Conservation (phyloP, 2,329 filamentous ascomycete species). For the Aspergillus pseudoterreus region DNA sequence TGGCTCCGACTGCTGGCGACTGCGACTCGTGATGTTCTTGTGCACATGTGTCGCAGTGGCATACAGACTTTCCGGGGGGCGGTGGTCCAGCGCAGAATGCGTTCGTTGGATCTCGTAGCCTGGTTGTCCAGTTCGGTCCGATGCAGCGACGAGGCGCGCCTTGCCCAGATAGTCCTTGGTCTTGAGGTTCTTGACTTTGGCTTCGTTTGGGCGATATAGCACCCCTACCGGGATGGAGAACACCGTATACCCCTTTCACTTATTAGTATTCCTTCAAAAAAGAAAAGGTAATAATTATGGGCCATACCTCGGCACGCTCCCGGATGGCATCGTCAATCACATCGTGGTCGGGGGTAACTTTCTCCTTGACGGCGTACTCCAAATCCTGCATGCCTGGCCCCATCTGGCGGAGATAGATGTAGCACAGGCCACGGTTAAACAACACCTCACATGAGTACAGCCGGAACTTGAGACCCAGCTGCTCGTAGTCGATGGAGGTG, state of each 20-base stretch:
- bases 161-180: slow-evolving; percentile 97
- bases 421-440: slow-evolving; percentile 95
- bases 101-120: slow-evolving; percentile 57
- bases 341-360: slow-evolving; percentile 92
- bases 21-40: slow-evolving; percentile 70
- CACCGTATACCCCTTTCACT: slow-evolving; percentile 80
- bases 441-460: slow-evolving; percentile 95
- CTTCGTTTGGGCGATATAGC: slow-evolving; percentile 91
- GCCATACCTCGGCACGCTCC: slow-evolving; percentile 78
- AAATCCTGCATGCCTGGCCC: slow-evolving; percentile 89
- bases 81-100: slow-evolving; percentile 58
- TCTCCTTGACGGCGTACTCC: slow-evolving; percentile 86
- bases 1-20: slow-evolving; percentile 79
- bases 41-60: slow-evolving; percentile 85
- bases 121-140: slow-evolving; percentile 74
- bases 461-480: slow-evolving; percentile 91
- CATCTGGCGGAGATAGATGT: slow-evolving; percentile 92
- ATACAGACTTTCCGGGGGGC: slow-evolving; percentile 77
- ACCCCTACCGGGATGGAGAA: slow-evolving; percentile 97
- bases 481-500: slow-evolving; percentile 96
- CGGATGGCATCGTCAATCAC: slow-evolving; percentile 96
- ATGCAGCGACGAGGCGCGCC: slow-evolving; percentile 85
- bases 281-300: neutral
- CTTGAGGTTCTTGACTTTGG: slow-evolving; percentile 97
- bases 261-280: neutral